Conservation (phyloP, 495 filamentous ascomycete genomes). For the Daldinia vernicosa region DNA sequence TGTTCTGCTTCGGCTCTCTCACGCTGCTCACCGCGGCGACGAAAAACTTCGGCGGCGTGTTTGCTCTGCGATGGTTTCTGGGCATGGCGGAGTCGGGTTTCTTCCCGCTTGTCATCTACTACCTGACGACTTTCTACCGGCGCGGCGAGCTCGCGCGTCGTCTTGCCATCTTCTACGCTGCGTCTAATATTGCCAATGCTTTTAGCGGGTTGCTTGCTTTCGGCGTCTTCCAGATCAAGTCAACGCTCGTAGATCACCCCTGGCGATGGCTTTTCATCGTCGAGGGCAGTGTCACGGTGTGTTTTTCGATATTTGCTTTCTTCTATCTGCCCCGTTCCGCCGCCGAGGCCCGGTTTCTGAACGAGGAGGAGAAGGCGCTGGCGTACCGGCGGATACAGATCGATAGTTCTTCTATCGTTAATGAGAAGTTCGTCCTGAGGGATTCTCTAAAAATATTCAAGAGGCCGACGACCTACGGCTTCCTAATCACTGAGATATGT, state of each 20-base stretch:
- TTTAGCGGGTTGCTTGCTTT: slow-evolving; percentile 79
- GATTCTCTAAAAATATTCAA: slow-evolving; percentile 72
- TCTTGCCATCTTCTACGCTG: slow-evolving; percentile 81
- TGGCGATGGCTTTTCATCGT: slow-evolving; percentile 85
- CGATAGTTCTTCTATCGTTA: slow-evolving; percentile 75
- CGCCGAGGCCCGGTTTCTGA: slow-evolving; percentile 69
- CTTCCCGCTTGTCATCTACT: slow-evolving; percentile 71
- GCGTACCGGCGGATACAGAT: slow-evolving; percentile 79
- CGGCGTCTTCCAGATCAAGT: slow-evolving; percentile 75
- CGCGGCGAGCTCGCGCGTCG: slow-evolving; percentile 79
- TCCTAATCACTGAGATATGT: slow-evolving; percentile 75
- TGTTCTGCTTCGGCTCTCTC: slow-evolving; percentile 71
- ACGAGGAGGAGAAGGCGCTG: slow-evolving; percentile 69
- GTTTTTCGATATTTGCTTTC: slow-evolving; percentile 73
- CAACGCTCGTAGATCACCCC: slow-evolving; percentile 52
- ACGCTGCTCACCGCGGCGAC: slow-evolving; percentile 63
- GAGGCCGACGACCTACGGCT: slow-evolving; percentile 67
- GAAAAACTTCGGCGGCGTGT: slow-evolving; percentile 71
- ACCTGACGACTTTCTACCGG: slow-evolving; percentile 70
- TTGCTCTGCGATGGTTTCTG: slow-evolving; percentile 71
- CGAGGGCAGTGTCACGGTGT: slow-evolving; percentile 70
- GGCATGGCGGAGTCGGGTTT: slow-evolving; percentile 80
- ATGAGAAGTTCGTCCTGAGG: slow-evolving; percentile 73
- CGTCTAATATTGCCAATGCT: slow-evolving; percentile 75
- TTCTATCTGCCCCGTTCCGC: slow-evolving; percentile 75